phyloP scores from a whole-genome alignment of 2,329 filamentous ascomycete species.

The Fulvia fulva region DNA sequence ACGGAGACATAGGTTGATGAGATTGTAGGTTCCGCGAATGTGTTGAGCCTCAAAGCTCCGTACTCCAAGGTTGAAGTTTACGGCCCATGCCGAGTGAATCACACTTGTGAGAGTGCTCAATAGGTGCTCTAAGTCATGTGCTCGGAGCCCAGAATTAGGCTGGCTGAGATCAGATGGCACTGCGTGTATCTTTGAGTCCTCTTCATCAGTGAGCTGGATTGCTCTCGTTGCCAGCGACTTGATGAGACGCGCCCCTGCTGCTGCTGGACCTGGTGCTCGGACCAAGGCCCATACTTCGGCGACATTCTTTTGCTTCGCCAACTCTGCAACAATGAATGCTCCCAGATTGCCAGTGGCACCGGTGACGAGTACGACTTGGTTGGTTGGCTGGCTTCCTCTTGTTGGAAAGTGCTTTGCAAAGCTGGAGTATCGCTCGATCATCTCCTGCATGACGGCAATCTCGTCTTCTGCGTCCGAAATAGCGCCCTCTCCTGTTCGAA shows the following conservation, averaged over 20 bases:
- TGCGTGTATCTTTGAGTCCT: conserved; percentile 18
- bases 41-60: conserved; percentile 31
- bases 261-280: conserved; percentile 40
- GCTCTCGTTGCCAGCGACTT: conserved; percentile 35
- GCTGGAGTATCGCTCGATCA: conserved; percentile 45
- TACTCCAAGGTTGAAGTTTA: conserved; percentile 37
- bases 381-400: conserved; percentile 2
- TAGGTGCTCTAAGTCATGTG: conserved; percentile 21
- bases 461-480: conserved; percentile 32
- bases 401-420: conserved; percentile 32
- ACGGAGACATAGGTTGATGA: conserved; percentile 29
- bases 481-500: conserved; percentile 38
- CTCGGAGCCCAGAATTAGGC: conserved; percentile 26
- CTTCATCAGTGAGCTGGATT: conserved; percentile 32
- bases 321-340: conserved; percentile 50
- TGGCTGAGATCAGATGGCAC: conserved; percentile 29
- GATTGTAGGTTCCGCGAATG: conserved; percentile 28
- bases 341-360: conserved; percentile 65
- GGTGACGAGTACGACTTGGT: conserved; percentile 47
- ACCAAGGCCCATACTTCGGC: conserved; percentile 51
- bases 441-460: conserved; percentile 42
- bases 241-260: conserved; percentile 35
- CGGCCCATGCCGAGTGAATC: conserved; percentile 39
- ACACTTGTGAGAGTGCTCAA: conserved; percentile 25
- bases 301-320: conserved; percentile 30